phyloP scores from a whole-genome alignment of 202 grass and related monocot species.

The Setaria viridis region DNA sequence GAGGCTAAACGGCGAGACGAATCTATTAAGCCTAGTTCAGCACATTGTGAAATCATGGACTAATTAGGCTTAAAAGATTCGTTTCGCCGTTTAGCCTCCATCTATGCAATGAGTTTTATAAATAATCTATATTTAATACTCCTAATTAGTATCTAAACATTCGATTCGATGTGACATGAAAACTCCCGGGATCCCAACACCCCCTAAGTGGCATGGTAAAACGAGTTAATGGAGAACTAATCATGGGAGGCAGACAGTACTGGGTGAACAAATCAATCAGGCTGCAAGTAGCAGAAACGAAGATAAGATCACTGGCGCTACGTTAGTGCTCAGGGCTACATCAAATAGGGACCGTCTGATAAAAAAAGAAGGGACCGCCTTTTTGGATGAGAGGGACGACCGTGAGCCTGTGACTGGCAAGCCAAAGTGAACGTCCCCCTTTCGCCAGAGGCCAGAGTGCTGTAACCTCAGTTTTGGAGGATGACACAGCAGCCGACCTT shows the following conservation, averaged over 20 bases:
- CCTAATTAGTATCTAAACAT: too few relatives aligned
- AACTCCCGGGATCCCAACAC: too few relatives aligned
- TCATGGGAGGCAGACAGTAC: background rate
- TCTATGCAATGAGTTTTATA: too few relatives aligned
- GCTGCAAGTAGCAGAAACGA: background rate
- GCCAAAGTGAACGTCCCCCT: background rate
- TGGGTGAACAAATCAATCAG: conserved; percentile 17
- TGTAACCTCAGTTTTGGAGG: background rate
- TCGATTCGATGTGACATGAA: too few relatives aligned
- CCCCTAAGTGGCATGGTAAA: background rate
- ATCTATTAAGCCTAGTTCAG: too few relatives aligned
- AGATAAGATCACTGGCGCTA: conserved; percentile 2
- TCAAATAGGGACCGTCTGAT: background rate
- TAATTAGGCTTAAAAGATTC: too few relatives aligned
- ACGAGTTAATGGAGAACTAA: background rate
- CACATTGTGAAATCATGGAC: too few relatives aligned
- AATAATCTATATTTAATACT: too few relatives aligned
- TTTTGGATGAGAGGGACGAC: conserved; percentile 16
- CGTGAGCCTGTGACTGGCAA: background rate
- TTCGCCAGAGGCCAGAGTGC: background rate
- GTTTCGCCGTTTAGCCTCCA: too few relatives aligned
- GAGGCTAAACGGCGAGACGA: too few relatives aligned
- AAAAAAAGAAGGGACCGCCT: background rate
- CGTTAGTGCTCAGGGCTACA: background rate
- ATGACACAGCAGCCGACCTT: conserved; percentile 19